Evolutionary conservation across 768 basidiomycete genomes (phyloP), one percentile per base, ranked within the genome.

Genomic region (Astraeus odoratus): DNA sequence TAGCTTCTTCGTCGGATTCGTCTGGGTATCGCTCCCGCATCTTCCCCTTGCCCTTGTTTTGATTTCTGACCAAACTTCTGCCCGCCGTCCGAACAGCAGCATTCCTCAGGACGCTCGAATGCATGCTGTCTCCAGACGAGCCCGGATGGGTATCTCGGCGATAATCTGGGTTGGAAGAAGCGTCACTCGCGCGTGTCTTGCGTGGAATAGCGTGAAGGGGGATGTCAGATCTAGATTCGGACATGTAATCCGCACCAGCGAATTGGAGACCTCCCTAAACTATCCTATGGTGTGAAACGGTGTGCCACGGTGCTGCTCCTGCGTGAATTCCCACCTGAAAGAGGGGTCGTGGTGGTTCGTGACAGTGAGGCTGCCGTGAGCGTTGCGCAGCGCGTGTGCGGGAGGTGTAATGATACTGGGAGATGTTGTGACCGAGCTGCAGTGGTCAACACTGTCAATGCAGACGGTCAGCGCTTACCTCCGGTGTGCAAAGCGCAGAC

Each of bases 191-290:
- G 62, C 68, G 70, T 49, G 68, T 53, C 55, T 54, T 59, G 65
- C 72, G 69, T 74, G 75, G 67, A 58, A 84, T 68, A 55, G 71
- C 70, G 55, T 70, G 76, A 44, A 86, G 67, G n/a, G 82, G 83
- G 64, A 85, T 86, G 68, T 83, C 83, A 63, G 81, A 76, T 80
- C 81, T 82, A 63, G 53, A 61, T 35, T 39, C 56, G 49, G 60
- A 57, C 59, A 61, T 61, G 57, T 52, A 61, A 45, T 43, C 12
- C 41, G 20, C 18, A 8, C 19, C 16, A 19, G 13, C 22, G 19
- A 12, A 9, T 18, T 8, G 16, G 10, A 9, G 19, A 19, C 19
- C 36, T 16, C 22, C 36, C 5, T n/a, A 33, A n/a, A 33, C 18
- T 18, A 15, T n/a, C 31, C 2, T 8, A 33, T 6, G 31, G 5